A percentile compares a stretch with the other conserved stretches of the same genome.
Conservation (phyloP, 2,329 filamentous ascomycete species). For the Penicillium sp. region DNA sequence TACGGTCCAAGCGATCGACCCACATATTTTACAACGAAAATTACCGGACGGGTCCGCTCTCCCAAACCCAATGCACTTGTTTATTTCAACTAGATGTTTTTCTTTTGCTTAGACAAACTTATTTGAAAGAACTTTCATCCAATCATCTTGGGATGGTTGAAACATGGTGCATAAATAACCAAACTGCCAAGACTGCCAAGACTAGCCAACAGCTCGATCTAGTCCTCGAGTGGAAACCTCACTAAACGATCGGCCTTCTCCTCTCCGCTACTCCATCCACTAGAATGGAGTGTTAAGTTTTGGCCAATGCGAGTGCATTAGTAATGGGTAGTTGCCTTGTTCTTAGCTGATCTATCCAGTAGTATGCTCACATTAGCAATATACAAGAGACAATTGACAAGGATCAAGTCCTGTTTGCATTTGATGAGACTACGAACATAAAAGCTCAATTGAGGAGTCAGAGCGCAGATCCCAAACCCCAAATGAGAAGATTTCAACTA, state of each 20-base stretch:
- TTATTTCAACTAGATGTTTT: not conserved
- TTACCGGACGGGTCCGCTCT: conserved; percentile 4
- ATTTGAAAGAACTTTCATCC: conserved; percentile 1
- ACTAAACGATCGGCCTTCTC: not conserved
- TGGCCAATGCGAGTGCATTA: not conserved
- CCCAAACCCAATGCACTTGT: conserved; percentile 3
- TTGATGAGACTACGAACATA: not conserved
- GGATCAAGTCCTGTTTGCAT: not conserved
- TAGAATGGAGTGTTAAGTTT: not conserved
- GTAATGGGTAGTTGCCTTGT: not conserved
- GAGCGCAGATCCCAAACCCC: not conserved
- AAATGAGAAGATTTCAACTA: not conserved
- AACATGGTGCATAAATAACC: conserved; percentile 4
- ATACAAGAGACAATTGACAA: not conserved
- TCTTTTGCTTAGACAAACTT: not conserved
- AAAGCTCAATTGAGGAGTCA: not conserved
- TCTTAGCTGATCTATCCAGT: not conserved
- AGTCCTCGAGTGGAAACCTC: not conserved
- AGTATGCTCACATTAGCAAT: not conserved
- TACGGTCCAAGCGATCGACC: not conserved
- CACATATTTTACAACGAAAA: not conserved
- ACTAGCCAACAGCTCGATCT: not conserved
- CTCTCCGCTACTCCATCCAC: not conserved
- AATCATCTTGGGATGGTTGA: conserved; percentile 2
- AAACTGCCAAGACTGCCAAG: conserved; percentile 7